Evolutionary conservation across 2,329 filamentous ascomycete genomes (phyloP).

Genomic region (Dissoconium aciculare): DNA sequence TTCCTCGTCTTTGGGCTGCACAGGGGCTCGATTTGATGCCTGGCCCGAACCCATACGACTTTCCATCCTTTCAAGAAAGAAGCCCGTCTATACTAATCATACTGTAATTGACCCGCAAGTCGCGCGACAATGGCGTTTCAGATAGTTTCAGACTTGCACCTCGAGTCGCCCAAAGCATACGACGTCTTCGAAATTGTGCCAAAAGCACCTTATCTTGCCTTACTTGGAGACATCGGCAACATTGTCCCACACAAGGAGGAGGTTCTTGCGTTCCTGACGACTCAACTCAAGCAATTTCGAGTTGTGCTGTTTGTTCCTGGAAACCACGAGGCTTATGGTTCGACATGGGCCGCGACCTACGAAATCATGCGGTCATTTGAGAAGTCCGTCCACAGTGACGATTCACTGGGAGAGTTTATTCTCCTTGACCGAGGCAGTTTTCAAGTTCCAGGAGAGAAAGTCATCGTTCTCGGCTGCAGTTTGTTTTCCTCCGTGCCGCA

Average conservation of each 20-base stretch:
- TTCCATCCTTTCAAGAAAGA: no score
- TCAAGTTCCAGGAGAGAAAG: constrained; percentile 14
- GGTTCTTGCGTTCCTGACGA: constrained; percentile 33
- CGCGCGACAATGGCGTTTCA: no score
- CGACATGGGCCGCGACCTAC: constrained; percentile 24
- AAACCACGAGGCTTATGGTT: constrained; percentile 42
- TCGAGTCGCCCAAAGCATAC: constrained; percentile 38
- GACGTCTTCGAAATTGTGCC: constrained; percentile 36
- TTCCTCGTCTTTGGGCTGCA: no score
- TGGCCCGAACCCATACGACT: no score
- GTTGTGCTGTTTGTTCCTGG: constrained; percentile 39
- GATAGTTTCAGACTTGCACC: constrained; percentile 43
- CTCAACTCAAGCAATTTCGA: constrained; percentile 35
- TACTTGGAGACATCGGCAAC: constrained; percentile 44
- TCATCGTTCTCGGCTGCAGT: constrained; percentile 25
- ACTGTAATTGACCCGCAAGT: no score
- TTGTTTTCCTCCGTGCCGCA: constrained; percentile 8
- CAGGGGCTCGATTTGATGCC: no score
- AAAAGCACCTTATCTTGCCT: constrained; percentile 36
- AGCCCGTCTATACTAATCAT: no score
- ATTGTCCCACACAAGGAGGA: constrained; percentile 23
- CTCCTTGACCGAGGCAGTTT: constrained; percentile 25
- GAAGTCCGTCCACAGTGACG: constrained; percentile 8
- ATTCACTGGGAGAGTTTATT: constrained; percentile 26
- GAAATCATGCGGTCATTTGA: constrained; percentile 15